These are phyloP conservation scores for Colletotrichum melonis DNA, from an alignment of 2,329 filamentous ascomycete genomes.

Conservation along the genomic window DNA sequence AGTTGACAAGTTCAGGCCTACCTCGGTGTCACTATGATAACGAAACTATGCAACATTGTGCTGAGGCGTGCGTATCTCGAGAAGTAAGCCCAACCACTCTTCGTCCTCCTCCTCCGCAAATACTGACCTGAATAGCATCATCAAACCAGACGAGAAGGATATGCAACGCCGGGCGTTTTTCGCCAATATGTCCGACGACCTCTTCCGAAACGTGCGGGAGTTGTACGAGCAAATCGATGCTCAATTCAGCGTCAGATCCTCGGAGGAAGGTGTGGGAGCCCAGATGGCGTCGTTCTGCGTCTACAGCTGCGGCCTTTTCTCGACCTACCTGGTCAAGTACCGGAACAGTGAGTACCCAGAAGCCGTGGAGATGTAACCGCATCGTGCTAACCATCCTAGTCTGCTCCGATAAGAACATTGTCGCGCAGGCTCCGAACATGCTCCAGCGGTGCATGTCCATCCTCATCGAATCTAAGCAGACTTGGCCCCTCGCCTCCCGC, in stretches of 20 bases:
- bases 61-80: conserved; percentile 64
- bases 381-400: conserved; percentile 45
- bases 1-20: conserved; percentile 55
- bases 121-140: conserved; percentile 49
- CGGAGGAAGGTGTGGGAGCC: conserved; percentile 61
- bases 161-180: conserved; percentile 53
- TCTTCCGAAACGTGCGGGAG: conserved; percentile 60
- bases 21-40: conserved; percentile 65
- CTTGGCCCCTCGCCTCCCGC: conserved; percentile 64
- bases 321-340: conserved; percentile 64
- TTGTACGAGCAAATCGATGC: conserved; percentile 63
- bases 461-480: conserved; percentile 58
- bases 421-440: conserved; percentile 56
- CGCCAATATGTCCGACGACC: conserved; percentile 54
- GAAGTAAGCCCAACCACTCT: conserved; percentile 50
- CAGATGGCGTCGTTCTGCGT: conserved; percentile 67
- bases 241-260: conserved; percentile 58
- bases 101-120: background rate
- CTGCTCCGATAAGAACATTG: conserved; percentile 53
- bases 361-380: background rate
- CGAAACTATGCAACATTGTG: conserved; percentile 67
- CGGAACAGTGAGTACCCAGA: conserved; percentile 54
- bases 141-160: conserved; percentile 53
- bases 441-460: conserved; percentile 58
- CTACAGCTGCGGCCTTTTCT: conserved; percentile 65